A percentile compares a stretch with the other conserved stretches of the same genome.
These are phyloP conservation scores for Tricholoma sp. DNA, from an alignment of 768 basidiomycete genomes.

Conservation along the genomic window DNA sequence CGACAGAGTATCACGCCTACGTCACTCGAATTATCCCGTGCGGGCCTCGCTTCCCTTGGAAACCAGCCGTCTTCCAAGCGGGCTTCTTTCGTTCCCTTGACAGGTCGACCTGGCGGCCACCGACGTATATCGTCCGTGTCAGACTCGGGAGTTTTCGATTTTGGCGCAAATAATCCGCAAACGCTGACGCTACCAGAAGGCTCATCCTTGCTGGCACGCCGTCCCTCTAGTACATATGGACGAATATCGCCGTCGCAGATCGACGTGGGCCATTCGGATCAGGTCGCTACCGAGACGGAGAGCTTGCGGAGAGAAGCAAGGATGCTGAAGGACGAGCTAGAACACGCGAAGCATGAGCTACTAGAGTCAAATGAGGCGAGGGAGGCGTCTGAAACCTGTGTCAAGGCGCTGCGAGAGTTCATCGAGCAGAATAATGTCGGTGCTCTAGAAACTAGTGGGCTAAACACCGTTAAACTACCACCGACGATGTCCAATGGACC, in stretches of 20 bases:
- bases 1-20: conserved; percentile 48
- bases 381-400: conserved; percentile 83
- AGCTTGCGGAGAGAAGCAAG: conserved; percentile 56
- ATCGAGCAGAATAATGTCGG: conserved; percentile 73
- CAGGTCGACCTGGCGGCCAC: conserved; percentile 52
- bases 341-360: conserved; percentile 62
- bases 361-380: conserved; percentile 77
- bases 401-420: conserved; percentile 77
- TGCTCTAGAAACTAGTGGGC: conserved; percentile 11
- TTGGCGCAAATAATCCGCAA: conserved; percentile 28
- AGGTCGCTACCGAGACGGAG: conserved; percentile 42
- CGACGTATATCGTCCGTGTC: conserved; percentile 73
- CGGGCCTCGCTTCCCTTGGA: conserved; percentile 30
- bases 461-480: conserved; percentile 30
- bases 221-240: conserved; percentile 52
- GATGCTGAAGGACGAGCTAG: conserved; percentile 52
- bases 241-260: conserved; percentile 41
- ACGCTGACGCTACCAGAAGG: conserved; percentile 29
- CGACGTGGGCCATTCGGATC: conserved; percentile 21
- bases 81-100: conserved; percentile 71
- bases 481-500: conserved; percentile 35
- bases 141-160: conserved; percentile 41
- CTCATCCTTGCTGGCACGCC: conserved; percentile 17
- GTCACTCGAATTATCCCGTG: conserved; percentile 53
- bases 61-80: conserved; percentile 59